Evolutionary conservation across 306 rosid species (phyloP).

Genomic region (Luffa aegyptiaca): DNA sequence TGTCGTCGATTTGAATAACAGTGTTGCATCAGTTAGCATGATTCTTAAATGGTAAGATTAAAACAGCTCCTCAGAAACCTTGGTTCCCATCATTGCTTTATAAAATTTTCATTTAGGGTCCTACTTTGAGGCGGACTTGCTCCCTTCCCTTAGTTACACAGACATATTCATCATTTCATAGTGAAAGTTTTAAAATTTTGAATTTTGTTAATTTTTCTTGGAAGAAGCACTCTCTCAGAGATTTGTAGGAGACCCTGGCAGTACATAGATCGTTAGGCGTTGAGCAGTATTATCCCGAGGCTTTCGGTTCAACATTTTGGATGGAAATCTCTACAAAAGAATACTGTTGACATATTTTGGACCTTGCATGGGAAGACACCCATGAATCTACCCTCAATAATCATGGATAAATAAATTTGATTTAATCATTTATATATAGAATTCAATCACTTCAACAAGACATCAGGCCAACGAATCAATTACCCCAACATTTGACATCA

Average conservation of each 20-base stretch:
- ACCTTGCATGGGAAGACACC: background rate
- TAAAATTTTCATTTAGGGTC: background rate
- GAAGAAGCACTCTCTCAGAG: background rate
- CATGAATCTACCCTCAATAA: background rate
- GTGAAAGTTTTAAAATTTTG: background rate
- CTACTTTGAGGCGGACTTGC: background rate
- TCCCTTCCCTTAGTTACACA: background rate
- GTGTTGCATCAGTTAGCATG: conserved; percentile 42
- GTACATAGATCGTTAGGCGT: background rate
- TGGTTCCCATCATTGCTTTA: background rate
- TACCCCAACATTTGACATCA: background rate
- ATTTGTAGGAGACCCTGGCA: background rate
- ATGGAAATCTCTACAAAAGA: background rate
- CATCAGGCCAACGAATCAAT: no score
- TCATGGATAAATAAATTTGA: background rate
- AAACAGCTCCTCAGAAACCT: background rate
- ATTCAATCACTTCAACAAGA: no score
- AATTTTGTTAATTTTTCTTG: background rate
- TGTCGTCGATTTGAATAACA: conserved; percentile 36
- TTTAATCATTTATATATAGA: background rate
- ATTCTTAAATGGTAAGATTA: conserved; percentile 78
- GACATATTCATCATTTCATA: background rate
- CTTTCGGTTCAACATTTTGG: background rate
- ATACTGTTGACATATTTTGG: background rate
- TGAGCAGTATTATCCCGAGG: background rate